Evolutionary conservation across 2,329 filamentous ascomycete species (phyloP).

Genomic region (Hypomyces rosellus): DNA sequence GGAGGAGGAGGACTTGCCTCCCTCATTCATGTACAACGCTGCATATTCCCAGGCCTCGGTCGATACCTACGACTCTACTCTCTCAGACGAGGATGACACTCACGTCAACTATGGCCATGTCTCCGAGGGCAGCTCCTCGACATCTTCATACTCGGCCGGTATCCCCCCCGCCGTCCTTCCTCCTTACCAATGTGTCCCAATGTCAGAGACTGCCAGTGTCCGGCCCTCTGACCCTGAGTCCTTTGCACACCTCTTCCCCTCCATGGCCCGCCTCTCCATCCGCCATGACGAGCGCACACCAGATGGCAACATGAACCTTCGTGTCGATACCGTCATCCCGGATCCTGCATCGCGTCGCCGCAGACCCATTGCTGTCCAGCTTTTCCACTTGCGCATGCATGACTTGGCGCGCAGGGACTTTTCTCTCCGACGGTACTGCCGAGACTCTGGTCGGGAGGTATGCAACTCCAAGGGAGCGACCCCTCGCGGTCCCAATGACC

Average conservation of each 20-base stretch:
- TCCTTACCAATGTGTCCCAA: conserved; percentile 53
- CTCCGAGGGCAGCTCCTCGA: conserved; percentile 18
- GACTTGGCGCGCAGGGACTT: conserved; percentile 82
- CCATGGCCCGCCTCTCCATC: conserved; percentile 71
- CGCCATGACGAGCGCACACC: conserved; percentile 83
- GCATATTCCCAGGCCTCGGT: conserved; percentile 46
- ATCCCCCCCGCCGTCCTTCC: conserved; percentile 47
- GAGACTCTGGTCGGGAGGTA: conserved; percentile 87
- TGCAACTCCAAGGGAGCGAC: conserved; percentile 76
- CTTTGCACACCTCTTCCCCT: conserved; percentile 83
- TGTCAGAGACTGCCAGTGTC: conserved; percentile 51
- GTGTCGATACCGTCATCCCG: conserved; percentile 68
- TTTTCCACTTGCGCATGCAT: conserved; percentile 95
- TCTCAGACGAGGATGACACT: conserved; percentile 28
- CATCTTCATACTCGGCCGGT: conserved; percentile 19
- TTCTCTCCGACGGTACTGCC: conserved; percentile 83
- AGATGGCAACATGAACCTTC: conserved; percentile 95
- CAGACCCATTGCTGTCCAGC: conserved; percentile 48
- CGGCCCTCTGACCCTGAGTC: conserved; percentile 73
- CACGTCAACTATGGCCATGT: conserved; percentile 22
- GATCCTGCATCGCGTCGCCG: conserved; percentile 48
- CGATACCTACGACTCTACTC: conserved; percentile 74
- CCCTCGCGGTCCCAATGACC: conserved; percentile 15
- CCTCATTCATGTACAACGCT: conserved; percentile 11
- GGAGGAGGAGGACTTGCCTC: conserved; percentile 11